phyloP scores from a whole-genome alignment of 75 land plant species.

The Ceratopteris richardii region DNA sequence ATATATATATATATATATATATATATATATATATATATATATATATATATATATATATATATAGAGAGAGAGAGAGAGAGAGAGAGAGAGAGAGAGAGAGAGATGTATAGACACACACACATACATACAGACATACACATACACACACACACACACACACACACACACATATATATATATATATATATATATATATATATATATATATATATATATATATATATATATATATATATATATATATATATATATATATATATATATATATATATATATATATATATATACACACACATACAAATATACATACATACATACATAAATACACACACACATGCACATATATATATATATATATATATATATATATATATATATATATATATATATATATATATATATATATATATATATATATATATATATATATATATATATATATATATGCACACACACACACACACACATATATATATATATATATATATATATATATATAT shows the following conservation, averaged over 20 bases:
- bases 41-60: neutral
- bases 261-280: neutral
- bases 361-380: neutral
- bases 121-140: no score
- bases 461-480: neutral
- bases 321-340: neutral
- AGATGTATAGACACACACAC: no score
- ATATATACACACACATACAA: no score
- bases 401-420: neutral
- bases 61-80: no score
- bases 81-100: no score
- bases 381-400: neutral
- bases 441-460: neutral
- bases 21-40: neutral
- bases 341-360: neutral
- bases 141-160: constrained; percentile 3
- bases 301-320: no score
- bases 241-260: neutral
- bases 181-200: neutral
- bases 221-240: neutral
- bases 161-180: neutral
- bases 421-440: neutral
- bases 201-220: neutral
- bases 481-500: neutral
- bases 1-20: neutral